A percentile compares a stretch with the other conserved stretches of the same genome.
phyloP scores from a whole-genome alignment of 768 basidiomycete species.

The Mycena chlorophos region DNA sequence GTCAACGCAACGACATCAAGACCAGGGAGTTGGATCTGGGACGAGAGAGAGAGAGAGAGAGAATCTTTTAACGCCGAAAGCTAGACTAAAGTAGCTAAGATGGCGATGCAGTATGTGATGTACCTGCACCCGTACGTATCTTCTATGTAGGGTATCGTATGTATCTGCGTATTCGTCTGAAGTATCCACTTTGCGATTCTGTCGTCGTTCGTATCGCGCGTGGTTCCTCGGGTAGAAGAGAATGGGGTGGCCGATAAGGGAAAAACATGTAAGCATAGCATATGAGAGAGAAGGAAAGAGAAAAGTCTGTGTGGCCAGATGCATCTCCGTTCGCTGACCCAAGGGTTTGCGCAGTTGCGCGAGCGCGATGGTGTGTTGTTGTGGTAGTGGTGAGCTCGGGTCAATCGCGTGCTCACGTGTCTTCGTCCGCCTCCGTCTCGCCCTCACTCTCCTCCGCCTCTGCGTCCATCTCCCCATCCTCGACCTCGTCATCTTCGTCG shows the following conservation, averaged over 20 bases:
- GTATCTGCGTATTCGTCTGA: neutral
- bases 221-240: neutral
- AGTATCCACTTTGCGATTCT: neutral
- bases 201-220: neutral
- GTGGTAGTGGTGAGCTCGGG: neutral
- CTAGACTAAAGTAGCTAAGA: neutral
- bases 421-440: neutral
- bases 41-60: neutral
- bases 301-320: neutral
- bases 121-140: neutral
- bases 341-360: neutral
- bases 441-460: neutral
- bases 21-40: neutral
- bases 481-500: neutral
- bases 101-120: neutral
- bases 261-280: neutral
- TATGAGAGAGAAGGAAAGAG: neutral
- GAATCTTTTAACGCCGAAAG: neutral
- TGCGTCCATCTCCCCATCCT: constrained; percentile 1
- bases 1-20: neutral
- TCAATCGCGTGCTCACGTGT: neutral
- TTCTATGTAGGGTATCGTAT: neutral
- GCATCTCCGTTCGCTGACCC: neutral
- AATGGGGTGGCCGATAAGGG: neutral
- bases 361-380: neutral